phyloP scores from a whole-genome alignment of 352 stramenopile genomes.

The Phytophthora palmivora region DNA sequence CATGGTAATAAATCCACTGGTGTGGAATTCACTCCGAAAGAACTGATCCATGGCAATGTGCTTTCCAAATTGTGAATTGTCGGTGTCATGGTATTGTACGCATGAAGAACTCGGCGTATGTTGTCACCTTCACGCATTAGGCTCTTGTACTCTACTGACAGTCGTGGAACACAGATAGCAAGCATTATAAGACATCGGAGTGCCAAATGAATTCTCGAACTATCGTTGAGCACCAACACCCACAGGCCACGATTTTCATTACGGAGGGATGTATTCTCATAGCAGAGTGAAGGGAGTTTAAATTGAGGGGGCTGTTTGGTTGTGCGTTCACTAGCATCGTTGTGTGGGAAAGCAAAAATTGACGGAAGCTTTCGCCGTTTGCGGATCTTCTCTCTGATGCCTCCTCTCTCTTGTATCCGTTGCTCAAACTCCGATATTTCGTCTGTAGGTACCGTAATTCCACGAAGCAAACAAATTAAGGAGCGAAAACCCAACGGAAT shows the following conservation, averaged over 20 bases:
- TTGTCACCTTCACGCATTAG: constrained; percentile 16
- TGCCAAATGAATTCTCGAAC: constrained; percentile 42
- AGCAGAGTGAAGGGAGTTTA: constrained; percentile 18
- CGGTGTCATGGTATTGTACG: not conserved
- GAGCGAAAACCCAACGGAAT: constrained; percentile 50
- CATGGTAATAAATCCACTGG: constrained; percentile 13
- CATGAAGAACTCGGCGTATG: constrained; percentile 6
- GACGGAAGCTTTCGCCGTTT: constrained; percentile 38
- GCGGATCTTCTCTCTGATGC: not conserved
- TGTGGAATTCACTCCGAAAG: not conserved
- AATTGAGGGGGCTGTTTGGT: not conserved
- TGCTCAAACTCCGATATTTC: constrained; percentile 57
- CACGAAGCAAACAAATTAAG: constrained; percentile 44
- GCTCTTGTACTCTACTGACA: constrained; percentile 45
- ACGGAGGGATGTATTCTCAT: not conserved
- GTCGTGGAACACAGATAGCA: constrained; percentile 35
- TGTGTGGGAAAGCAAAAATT: constrained; percentile 47
- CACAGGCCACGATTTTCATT: constrained; percentile 20
- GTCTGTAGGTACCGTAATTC: constrained; percentile 44
- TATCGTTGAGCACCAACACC: constrained; percentile 15
- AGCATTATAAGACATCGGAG: constrained; percentile 47
- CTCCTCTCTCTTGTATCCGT: not conserved
- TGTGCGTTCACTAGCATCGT: not conserved
- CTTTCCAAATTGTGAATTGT: constrained; percentile 2
- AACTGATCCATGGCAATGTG: not conserved